Conservation (phyloP, 495 filamentous ascomycete species). For the Amorphotheca resinae region DNA sequence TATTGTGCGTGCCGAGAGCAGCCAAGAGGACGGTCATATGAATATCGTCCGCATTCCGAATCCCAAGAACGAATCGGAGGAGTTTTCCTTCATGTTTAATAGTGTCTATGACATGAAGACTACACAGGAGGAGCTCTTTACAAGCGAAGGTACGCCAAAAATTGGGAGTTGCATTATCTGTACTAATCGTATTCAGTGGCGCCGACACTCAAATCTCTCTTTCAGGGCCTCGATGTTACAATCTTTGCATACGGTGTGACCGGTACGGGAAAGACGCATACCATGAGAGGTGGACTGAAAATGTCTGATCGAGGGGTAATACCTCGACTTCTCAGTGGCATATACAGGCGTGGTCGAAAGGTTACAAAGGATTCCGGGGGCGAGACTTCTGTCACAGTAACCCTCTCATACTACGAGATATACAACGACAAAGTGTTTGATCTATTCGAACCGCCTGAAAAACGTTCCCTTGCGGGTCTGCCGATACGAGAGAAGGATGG, state of each 20-base stretch:
- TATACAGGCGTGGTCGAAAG: conserved; percentile 78
- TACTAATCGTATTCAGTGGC: conserved; percentile 27
- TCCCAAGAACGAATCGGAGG: conserved; percentile 81
- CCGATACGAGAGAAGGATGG: conserved; percentile 82
- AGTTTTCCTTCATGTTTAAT: conserved; percentile 92
- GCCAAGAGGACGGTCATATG: conserved; percentile 40
- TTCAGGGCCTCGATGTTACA: conserved; percentile 86
- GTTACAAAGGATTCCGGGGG: conserved; percentile 74
- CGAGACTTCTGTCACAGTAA: conserved; percentile 59
- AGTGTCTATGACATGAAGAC: conserved; percentile 72
- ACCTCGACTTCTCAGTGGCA: conserved; percentile 71
- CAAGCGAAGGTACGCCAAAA: conserved; percentile 61
- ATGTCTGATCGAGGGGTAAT: conserved; percentile 86
- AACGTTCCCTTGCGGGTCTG: conserved; percentile 71
- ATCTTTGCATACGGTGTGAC: conserved; percentile 95
- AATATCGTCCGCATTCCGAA: conserved; percentile 84
- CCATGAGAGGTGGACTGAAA: conserved; percentile 89
- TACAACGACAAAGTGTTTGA: conserved; percentile 97
- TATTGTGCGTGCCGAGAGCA: conserved; percentile 56
- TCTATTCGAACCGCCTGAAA: conserved; percentile 82
- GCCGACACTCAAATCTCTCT: conserved; percentile 71
- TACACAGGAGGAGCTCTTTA: conserved; percentile 76
- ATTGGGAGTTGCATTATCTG: not conserved
- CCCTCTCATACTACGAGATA: conserved; percentile 93
- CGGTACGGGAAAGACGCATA: conserved; percentile 94